Conservation (phyloP, 352 stramenopile species). For the Globisporangium sylvaticum region DNA sequence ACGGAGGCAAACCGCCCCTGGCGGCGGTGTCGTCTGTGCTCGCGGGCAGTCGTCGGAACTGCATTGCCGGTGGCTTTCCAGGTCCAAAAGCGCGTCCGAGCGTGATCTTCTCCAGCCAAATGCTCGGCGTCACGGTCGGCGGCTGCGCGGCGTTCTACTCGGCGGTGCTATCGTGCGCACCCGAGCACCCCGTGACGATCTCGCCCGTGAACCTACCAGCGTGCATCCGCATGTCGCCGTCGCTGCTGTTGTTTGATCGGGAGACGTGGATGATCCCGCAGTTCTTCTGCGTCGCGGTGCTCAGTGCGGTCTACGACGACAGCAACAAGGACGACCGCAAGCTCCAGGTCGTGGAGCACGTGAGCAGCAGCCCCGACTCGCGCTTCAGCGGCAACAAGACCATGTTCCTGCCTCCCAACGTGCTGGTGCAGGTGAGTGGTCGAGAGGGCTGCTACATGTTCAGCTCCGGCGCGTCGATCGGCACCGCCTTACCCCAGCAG, state of each 20-base stretch:
- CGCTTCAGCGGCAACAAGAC: conserved; percentile 43
- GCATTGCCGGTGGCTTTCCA: conserved; percentile 13
- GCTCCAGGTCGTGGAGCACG: conserved; percentile 45
- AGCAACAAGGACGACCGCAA: conserved; percentile 24
- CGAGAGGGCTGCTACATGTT: conserved; percentile 45
- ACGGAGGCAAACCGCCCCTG: not conserved
- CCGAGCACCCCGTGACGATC: conserved; percentile 42
- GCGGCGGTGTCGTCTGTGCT: not conserved
- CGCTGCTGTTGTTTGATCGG: conserved; percentile 39
- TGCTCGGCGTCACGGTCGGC: conserved; percentile 38
- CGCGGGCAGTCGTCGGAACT: conserved; percentile 11
- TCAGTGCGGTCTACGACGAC: conserved; percentile 19
- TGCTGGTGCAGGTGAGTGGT: conserved; percentile 41
- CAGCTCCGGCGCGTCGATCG: conserved; percentile 18
- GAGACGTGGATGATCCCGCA: conserved; percentile 48
- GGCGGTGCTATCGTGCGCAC: conserved; percentile 35
- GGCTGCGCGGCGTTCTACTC: conserved; percentile 55
- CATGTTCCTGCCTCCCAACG: conserved; percentile 29
- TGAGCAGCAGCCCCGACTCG: conserved; percentile 37
- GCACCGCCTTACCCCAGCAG: not conserved
- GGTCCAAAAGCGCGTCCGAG: conserved; percentile 21
- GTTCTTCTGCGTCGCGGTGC: conserved; percentile 44
- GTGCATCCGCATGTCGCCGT: conserved; percentile 45
- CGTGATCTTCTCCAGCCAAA: conserved; percentile 31
- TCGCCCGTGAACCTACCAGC: conserved; percentile 40